Evolutionary conservation across 345 rosid species (phyloP).

Genomic region (Cardiospermum halicacabum): DNA sequence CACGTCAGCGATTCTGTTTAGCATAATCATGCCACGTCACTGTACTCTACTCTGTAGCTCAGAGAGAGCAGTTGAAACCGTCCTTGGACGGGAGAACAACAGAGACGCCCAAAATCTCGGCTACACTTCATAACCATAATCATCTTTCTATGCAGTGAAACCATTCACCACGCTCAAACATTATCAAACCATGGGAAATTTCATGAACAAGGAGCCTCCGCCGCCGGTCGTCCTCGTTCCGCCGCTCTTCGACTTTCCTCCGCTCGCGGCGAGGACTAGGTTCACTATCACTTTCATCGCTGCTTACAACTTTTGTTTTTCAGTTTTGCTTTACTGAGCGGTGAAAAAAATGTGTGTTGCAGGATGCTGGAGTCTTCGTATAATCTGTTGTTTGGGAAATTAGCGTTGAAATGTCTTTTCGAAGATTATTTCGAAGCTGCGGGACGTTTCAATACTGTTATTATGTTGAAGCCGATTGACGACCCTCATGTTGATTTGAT

Average conservation of each 20-base stretch:
- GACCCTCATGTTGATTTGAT: slow-evolving; percentile 89
- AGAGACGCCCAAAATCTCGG: slow-evolving; percentile 7
- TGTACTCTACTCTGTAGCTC: not conserved
- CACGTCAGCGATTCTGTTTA: not conserved
- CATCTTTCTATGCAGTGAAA: not conserved
- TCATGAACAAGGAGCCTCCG: slow-evolving; percentile 53
- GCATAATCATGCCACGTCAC: slow-evolving; percentile 16
- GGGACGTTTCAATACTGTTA: slow-evolving; percentile 51
- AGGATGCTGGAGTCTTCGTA: slow-evolving; percentile 92
- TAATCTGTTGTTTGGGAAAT: slow-evolving; percentile 74
- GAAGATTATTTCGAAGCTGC: slow-evolving; percentile 89
- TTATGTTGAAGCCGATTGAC: slow-evolving; percentile 81
- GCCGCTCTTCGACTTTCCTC: slow-evolving; percentile 90
- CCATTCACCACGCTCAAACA: not conserved
- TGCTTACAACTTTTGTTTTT: not conserved
- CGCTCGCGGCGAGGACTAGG: slow-evolving; percentile 87
- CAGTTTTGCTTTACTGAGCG: not conserved
- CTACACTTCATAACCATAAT: not conserved
- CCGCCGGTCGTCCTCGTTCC: slow-evolving; percentile 91
- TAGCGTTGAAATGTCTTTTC: slow-evolving; percentile 68
- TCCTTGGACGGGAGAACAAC: not conserved
- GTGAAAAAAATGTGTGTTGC: slow-evolving; percentile 17
- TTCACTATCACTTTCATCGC: slow-evolving; percentile 17
- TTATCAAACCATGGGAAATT: slow-evolving; percentile 50
- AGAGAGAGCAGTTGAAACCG: slow-evolving; percentile 12